Evolutionary conservation across 1,284 basidiomycete genomes (phyloP).

Genomic region (Sporisorium graminicola): DNA sequence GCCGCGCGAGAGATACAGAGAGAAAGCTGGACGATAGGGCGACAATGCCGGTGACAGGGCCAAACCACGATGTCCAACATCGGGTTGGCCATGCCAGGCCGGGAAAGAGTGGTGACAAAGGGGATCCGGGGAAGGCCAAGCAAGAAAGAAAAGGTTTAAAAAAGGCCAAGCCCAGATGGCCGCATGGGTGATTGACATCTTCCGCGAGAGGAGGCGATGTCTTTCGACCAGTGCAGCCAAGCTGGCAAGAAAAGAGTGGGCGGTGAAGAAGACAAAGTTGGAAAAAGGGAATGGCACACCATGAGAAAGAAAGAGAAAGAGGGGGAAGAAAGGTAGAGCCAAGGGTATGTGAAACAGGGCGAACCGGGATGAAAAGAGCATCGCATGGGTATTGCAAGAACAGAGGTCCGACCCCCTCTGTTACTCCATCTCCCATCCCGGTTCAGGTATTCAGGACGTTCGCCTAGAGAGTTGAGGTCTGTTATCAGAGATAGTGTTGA

Average conservation of each 20-base stretch:
- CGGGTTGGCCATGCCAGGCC: slow-evolving; percentile 1
- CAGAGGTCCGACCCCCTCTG: slow-evolving; percentile 58
- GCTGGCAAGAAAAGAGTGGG: slow-evolving; percentile 16
- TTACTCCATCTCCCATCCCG: slow-evolving; percentile 57
- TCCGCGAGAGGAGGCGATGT: neutral
- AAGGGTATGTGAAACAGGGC: slow-evolving; percentile 32
- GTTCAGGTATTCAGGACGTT: slow-evolving; percentile 54
- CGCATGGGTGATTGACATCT: neutral
- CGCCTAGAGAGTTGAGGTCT: slow-evolving; percentile 26
- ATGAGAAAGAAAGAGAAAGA: slow-evolving; percentile 11
- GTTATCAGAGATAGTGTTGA: slow-evolving; percentile 19
- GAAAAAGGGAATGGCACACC: slow-evolving; percentile 23
- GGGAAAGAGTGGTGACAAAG: neutral
- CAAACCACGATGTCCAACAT: neutral
- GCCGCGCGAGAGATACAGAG: slow-evolving; percentile 24
- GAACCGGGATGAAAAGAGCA: slow-evolving; percentile 56
- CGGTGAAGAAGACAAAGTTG: slow-evolving; percentile 23
- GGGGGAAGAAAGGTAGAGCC: slow-evolving; percentile 6
- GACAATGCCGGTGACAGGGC: slow-evolving; percentile 8
- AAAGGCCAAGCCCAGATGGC: slow-evolving; percentile 9
- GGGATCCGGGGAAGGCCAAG: slow-evolving; percentile 16
- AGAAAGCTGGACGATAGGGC: slow-evolving; percentile 2
- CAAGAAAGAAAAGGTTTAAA: neutral
- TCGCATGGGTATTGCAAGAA: slow-evolving; percentile 59
- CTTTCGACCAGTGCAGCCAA: neutral